These are phyloP conservation scores for Chaetomium sp. DNA, from an alignment of 2,329 filamentous ascomycete genomes.

Conservation along the genomic window DNA sequence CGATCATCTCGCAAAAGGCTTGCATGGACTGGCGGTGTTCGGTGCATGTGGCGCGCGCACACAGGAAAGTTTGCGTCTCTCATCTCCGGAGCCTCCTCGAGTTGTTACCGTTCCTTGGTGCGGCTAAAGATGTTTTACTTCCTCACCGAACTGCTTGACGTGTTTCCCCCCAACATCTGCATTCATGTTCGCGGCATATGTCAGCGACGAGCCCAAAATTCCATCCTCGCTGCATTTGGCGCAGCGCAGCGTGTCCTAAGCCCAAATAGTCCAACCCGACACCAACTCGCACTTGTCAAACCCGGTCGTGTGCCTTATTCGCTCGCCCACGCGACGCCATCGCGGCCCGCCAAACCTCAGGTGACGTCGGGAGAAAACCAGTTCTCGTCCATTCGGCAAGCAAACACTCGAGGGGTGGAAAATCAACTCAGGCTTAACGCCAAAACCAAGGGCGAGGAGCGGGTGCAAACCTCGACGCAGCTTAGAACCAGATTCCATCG, in stretches of 20 bases:
- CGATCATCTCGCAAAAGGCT: background rate
- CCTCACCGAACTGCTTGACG: background rate
- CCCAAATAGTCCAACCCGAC: conserved; percentile 8
- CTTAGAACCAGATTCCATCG: background rate
- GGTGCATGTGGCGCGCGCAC: background rate
- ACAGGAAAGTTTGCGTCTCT: background rate
- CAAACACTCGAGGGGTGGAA: background rate
- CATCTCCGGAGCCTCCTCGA: background rate
- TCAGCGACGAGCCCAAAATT: conserved; percentile 1
- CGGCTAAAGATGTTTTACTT: background rate
- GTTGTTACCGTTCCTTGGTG: background rate
- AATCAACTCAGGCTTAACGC: background rate
- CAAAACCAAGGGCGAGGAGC: background rate
- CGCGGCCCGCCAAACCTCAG: background rate
- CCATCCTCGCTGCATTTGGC: background rate
- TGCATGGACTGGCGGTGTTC: background rate
- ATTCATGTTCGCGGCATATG: background rate
- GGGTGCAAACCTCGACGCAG: background rate
- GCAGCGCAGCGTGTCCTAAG: background rate
- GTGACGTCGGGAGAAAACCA: background rate
- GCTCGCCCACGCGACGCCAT: background rate
- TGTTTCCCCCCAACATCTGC: background rate
- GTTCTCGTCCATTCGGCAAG: background rate
- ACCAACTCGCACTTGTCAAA: background rate
- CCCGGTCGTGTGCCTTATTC: conserved; percentile 8